Evolutionary conservation across 2,329 filamentous ascomycete genomes (phyloP).

Genomic region (Fusarium incarnatum): DNA sequence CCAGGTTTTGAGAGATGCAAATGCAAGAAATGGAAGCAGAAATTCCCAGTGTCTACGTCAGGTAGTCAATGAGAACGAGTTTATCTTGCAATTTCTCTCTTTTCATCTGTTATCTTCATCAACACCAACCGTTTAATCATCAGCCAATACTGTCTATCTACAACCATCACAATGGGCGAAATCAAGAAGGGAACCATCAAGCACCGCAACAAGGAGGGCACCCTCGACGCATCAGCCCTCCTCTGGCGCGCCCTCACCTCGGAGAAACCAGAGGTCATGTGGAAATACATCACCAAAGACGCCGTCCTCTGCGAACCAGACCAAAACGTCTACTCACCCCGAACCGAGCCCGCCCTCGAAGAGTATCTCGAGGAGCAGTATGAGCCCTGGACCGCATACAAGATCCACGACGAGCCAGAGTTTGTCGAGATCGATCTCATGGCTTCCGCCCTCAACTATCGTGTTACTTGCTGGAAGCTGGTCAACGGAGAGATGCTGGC

Average conservation of each 20-base stretch:
- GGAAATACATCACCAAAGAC: conserved; percentile 52
- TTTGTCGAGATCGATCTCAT: conserved; percentile 55
- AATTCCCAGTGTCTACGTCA: conserved; percentile 34
- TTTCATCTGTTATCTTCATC: background rate
- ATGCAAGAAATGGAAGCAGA: conserved; percentile 14
- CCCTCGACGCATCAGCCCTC: conserved; percentile 51
- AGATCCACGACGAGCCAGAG: conserved; percentile 51
- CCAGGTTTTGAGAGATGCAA: conserved; percentile 41
- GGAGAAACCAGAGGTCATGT: conserved; percentile 48
- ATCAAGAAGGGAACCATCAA: conserved; percentile 47
- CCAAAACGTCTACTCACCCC: conserved; percentile 47
- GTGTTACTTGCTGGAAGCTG: conserved; percentile 51
- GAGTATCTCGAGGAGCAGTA: conserved; percentile 50
- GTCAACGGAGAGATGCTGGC: conserved; percentile 47
- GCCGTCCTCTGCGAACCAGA: conserved; percentile 50
- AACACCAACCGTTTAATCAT: background rate
- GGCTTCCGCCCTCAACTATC: conserved; percentile 49
- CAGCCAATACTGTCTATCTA: background rate
- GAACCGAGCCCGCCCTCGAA: conserved; percentile 49
- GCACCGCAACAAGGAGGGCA: conserved; percentile 52
- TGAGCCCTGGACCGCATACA: conserved; percentile 53
- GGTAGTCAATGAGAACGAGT: background rate
- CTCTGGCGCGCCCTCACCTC: conserved; percentile 53
- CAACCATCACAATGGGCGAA: conserved; percentile 32
- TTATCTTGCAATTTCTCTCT: background rate